Percentiles rank a stretch among this genome's conserved stretches.
Evolutionary conservation across 805 yeast genomes (phyloP).

Genomic region (Scheffersomyces amazonensis): DNA sequence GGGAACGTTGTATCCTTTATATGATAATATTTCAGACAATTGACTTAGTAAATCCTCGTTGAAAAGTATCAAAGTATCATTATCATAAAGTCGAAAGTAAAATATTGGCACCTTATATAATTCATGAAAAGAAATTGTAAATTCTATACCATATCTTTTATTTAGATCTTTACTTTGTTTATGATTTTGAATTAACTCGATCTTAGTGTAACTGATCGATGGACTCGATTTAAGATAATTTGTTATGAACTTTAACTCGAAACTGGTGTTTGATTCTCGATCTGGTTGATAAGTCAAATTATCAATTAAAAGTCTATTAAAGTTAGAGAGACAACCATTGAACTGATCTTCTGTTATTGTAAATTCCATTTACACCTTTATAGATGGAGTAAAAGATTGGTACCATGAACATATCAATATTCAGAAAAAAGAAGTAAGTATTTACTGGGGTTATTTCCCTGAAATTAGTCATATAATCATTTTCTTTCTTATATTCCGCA

Average conservation of each 20-base stretch:
- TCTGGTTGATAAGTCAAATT: conserved; percentile 2
- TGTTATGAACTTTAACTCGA: conserved; percentile 6
- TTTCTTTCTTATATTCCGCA: too few relatives aligned
- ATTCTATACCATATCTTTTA: conserved; percentile 9
- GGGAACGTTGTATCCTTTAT: too few relatives aligned
- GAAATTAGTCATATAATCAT: too few relatives aligned
- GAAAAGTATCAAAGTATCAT: background rate
- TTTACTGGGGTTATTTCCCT: too few relatives aligned
- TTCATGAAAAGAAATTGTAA: conserved; percentile 26
- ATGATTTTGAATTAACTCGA: background rate
- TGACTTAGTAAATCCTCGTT: background rate
- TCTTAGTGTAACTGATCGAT: background rate
- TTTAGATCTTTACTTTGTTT: background rate
- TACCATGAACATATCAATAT: too few relatives aligned
- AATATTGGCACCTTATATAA: conserved; percentile 30
- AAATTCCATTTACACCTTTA: background rate
- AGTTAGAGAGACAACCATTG: conserved; percentile 9
- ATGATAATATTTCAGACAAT: background rate
- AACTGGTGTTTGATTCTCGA: background rate
- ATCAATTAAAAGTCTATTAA: conserved; percentile 11
- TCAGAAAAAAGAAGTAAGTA: too few relatives aligned
- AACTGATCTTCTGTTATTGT: conserved; percentile 9
- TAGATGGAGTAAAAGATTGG: too few relatives aligned
- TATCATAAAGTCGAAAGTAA: conserved; percentile 16
- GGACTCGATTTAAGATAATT: conserved; percentile 5